Conservation (phyloP, 169 alveolate species). For the Babesia gibsoni region DNA sequence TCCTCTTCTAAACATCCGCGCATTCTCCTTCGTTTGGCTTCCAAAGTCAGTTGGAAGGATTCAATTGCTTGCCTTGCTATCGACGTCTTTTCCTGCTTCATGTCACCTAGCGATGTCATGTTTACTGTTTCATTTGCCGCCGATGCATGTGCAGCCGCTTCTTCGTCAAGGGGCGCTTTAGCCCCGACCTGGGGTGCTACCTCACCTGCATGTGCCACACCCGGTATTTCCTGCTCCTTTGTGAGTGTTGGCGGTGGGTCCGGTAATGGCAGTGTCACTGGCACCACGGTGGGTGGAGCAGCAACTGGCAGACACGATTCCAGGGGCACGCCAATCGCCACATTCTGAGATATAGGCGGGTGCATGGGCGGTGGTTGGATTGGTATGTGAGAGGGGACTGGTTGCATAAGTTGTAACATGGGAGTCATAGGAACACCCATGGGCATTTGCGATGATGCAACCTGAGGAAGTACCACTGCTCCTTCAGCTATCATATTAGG, state of each 20-base stretch:
- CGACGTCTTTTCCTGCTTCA: constrained; percentile 19
- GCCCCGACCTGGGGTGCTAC: background rate
- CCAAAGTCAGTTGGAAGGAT: constrained; percentile 29
- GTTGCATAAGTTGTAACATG: background rate
- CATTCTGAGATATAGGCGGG: background rate
- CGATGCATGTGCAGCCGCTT: background rate
- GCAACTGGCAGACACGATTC: background rate
- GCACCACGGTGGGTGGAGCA: background rate
- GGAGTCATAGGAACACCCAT: background rate
- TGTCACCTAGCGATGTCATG: constrained; percentile 32
- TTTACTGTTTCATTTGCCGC: background rate
- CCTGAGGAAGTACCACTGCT: background rate
- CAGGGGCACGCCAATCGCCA: background rate
- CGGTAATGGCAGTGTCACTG: background rate
- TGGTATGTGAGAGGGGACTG: background rate
- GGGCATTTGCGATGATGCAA: background rate
- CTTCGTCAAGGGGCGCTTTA: background rate
- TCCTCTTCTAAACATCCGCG: constrained; percentile 53
- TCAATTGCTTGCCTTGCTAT: constrained; percentile 9
- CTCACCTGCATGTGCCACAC: background rate
- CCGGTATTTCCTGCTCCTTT: background rate
- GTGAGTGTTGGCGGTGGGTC: background rate
- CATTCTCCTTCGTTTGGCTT: constrained; percentile 26
- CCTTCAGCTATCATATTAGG: background rate
- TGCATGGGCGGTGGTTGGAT: background rate